Evolutionary conservation across 306 rosid genomes (phyloP).

Genomic region (Oemleria cerasiformis): DNA sequence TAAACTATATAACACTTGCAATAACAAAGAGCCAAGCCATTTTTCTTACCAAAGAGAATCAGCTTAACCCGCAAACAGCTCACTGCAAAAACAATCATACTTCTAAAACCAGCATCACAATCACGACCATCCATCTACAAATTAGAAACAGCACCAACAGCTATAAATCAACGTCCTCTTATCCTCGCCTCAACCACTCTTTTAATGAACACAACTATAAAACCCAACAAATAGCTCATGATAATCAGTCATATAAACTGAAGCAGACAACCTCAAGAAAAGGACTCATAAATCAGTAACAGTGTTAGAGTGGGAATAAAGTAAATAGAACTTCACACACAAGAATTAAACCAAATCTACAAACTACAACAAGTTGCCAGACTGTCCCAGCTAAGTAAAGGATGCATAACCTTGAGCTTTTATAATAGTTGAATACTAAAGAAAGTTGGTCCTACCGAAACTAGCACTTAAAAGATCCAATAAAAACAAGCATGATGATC

Average conservation of each 20-base stretch:
- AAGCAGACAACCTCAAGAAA: constrained; percentile 13
- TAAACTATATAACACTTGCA: constrained; percentile 27
- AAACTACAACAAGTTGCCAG: constrained; percentile 17
- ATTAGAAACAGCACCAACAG: constrained; percentile 65
- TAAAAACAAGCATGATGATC: constrained; percentile 39
- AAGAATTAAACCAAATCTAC: background rate
- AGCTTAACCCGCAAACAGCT: constrained; percentile 62
- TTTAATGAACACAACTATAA: constrained; percentile 75
- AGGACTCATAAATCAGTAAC: constrained; percentile 19
- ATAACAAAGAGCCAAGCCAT: constrained; percentile 38
- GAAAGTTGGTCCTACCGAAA: constrained; percentile 60
- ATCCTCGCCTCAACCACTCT: constrained; percentile 55
- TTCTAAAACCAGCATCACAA: constrained; percentile 64
- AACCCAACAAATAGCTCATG: constrained; percentile 64
- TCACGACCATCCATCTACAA: constrained; percentile 69
- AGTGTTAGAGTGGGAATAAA: constrained; percentile 13
- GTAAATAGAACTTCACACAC: constrained; percentile 5
- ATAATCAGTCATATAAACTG: constrained; percentile 39
- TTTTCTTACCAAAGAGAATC: constrained; percentile 59
- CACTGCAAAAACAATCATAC: constrained; percentile 53
- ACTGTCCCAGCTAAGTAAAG: constrained; percentile 18
- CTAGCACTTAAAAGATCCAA: constrained; percentile 46
- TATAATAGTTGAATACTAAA: constrained; percentile 38
- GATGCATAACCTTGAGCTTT: constrained; percentile 36
- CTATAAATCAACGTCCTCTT: constrained; percentile 59